A percentile compares a stretch with the other conserved stretches of the same genome.
These are phyloP conservation scores for Acanthamoeba quina DNA, from an alignment of 208 protist genomes.

Conservation along the genomic window DNA sequence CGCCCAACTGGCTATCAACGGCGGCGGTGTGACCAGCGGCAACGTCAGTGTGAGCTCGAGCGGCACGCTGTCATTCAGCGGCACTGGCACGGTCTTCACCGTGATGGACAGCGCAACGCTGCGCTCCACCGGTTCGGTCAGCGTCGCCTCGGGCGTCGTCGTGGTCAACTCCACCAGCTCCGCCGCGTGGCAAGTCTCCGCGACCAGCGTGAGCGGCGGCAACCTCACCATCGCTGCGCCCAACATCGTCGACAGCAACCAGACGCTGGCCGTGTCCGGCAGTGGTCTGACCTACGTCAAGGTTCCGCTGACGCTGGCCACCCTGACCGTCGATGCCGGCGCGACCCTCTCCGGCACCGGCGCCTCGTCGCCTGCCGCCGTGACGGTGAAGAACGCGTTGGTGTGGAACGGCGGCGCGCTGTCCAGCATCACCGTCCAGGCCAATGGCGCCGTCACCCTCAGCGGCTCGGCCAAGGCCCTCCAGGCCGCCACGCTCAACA, in stretches of 20 bases:
- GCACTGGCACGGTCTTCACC: background rate
- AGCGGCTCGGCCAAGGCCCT: constrained; percentile 44
- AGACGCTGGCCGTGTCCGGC: background rate
- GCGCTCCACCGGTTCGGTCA: background rate
- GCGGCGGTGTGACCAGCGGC: constrained; percentile 23
- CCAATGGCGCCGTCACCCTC: background rate
- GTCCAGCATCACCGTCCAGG: background rate
- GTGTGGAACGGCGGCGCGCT: constrained; percentile 45
- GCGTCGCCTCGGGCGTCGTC: constrained; percentile 30
- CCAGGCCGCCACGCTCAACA: constrained; percentile 16
- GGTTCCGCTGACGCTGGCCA: background rate
- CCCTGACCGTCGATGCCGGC: background rate
- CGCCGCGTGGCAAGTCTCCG: constrained; percentile 27
- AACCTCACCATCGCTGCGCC: constrained; percentile 33
- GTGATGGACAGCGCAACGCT: constrained; percentile 38
- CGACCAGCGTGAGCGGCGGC: constrained; percentile 23
- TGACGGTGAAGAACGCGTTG: constrained; percentile 31
- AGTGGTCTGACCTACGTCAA: constrained; percentile 33
- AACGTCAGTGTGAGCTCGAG: constrained; percentile 4
- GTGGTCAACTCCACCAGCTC: constrained; percentile 45
- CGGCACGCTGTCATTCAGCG: constrained; percentile 9
- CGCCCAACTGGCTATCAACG: background rate
- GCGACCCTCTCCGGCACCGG: constrained; percentile 2
- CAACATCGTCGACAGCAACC: constrained; percentile 25
- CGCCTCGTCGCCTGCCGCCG: background rate